Conservation (phyloP, 805 yeast species). For the Nakazawaea wickerhamii region DNA sequence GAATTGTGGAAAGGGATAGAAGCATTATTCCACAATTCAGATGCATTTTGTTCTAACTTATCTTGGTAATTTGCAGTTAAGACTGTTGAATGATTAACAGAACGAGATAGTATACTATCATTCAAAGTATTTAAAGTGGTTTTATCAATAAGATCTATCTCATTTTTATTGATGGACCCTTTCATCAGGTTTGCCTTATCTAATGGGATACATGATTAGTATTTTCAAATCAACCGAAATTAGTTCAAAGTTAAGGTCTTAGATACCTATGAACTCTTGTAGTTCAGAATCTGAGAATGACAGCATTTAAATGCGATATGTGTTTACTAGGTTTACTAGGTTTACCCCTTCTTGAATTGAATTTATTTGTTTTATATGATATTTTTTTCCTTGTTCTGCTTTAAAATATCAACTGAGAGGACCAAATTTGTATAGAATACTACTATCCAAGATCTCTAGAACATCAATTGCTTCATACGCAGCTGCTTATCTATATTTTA, state of each 20-base stretch:
- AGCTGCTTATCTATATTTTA: too few relatives aligned
- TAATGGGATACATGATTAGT: not conserved
- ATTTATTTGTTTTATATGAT: too few relatives aligned
- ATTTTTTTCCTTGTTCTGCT: too few relatives aligned
- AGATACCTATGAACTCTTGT: conserved; percentile 3
- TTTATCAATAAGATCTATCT: not conserved
- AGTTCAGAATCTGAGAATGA: not conserved
- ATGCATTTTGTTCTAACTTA: conserved; percentile 18
- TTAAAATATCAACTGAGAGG: too few relatives aligned
- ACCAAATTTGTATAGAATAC: too few relatives aligned
- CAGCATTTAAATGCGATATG: too few relatives aligned
- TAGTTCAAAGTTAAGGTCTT: not conserved
- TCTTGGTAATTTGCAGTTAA: not conserved
- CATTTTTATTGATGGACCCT: not conserved
- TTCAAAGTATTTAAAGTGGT: not conserved
- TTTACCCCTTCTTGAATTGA: too few relatives aligned
- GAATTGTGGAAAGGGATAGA: conserved; percentile 23
- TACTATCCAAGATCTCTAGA: too few relatives aligned
- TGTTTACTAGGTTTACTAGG: too few relatives aligned
- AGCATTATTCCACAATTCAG: conserved; percentile 33
- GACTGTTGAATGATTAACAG: too few relatives aligned
- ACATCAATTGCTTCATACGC: too few relatives aligned
- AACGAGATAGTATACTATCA: too few relatives aligned
- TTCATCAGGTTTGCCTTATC: not conserved
- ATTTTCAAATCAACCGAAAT: not conserved